Evolutionary conservation across 139 green algal species (phyloP).

Genomic region (Deuterostichococcus epilithicus): DNA sequence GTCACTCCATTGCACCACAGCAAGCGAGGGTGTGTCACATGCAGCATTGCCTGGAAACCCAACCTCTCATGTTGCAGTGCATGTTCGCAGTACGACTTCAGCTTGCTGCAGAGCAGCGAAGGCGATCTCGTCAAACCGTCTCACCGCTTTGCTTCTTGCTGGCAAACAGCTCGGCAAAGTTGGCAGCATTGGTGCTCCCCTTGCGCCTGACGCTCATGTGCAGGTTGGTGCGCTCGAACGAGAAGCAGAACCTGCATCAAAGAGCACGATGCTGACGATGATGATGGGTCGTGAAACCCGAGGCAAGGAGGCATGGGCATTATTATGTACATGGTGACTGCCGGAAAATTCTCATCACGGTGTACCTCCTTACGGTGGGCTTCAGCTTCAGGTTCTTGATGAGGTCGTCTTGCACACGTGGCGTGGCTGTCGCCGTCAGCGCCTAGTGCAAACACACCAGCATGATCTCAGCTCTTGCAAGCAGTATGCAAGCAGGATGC

Average conservation of each 20-base stretch:
- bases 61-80: not conserved
- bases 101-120: not conserved
- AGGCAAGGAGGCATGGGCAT: not conserved
- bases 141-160: conserved; percentile 1
- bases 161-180: conserved; percentile 17
- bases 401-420: conserved; percentile 30
- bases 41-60: not conserved
- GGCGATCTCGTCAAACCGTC: not conserved
- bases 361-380: not conserved
- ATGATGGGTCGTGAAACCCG: not conserved
- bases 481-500: too few species aligned
- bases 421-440: conserved; percentile 36
- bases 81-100: not conserved
- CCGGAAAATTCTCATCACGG: not conserved
- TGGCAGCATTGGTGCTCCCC: not conserved
- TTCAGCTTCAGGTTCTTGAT: conserved; percentile 28
- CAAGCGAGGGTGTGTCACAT: not conserved
- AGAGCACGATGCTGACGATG: not conserved
- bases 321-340: not conserved
- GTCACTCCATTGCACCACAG: not conserved
- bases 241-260: conserved; percentile 31
- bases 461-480: too few species aligned
- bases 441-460: not conserved
- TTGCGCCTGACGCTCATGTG: conserved; percentile 39
- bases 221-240: conserved; percentile 61